phyloP scores from a whole-genome alignment of 305 asterid species.

The Withania somnifera region DNA sequence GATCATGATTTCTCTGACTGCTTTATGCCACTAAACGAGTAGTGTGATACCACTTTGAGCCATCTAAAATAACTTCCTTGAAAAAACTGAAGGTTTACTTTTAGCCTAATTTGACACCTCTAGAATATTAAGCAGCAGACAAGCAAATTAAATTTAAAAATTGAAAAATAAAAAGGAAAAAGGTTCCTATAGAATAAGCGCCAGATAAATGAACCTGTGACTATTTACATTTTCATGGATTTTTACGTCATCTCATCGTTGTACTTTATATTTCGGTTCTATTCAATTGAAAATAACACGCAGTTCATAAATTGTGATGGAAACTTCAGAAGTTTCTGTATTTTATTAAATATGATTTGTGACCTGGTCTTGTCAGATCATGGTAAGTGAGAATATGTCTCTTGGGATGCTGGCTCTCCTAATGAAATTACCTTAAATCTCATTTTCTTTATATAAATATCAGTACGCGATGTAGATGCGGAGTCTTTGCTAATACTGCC shows the following conservation, averaged over 20 bases:
- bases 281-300: neutral
- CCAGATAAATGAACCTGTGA: neutral
- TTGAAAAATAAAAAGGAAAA: neutral
- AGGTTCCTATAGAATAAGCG: neutral
- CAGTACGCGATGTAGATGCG: neutral
- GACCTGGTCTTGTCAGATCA: neutral
- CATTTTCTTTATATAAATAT: neutral
- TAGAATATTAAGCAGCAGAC: neutral
- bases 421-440: neutral
- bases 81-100: neutral
- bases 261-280: neutral
- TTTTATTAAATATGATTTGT: neutral
- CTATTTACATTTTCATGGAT: neutral
- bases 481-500: constrained; percentile 11
- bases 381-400: neutral
- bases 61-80: neutral
- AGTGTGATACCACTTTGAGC: neutral
- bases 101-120: neutral
- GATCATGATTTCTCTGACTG: neutral
- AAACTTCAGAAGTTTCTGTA: neutral
- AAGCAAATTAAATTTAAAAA: neutral
- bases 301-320: neutral
- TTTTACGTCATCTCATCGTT: neutral
- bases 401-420: neutral
- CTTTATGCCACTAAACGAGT: neutral